Percentiles rank a stretch among this genome's conserved stretches.
Conservation (phyloP, 371 early-diverging fungal genomes). For the Rhizopus stolonifer region DNA sequence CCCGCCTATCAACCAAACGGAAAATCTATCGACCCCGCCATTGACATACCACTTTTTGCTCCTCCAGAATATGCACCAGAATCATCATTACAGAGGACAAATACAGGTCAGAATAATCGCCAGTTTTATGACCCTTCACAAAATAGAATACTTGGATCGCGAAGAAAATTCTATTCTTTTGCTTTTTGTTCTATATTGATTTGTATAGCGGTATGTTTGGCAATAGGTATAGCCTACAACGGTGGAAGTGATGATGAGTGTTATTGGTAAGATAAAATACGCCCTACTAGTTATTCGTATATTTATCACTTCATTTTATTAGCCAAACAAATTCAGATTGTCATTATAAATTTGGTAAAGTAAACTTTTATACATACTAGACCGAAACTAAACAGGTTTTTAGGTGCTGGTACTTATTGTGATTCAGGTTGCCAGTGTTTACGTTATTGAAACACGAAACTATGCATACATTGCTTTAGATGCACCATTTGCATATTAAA, state of each 20-base stretch:
- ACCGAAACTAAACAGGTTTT: not conserved
- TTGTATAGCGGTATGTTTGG: conserved; percentile 30
- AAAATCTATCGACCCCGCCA: conserved; percentile 17
- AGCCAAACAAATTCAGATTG: conserved; percentile 25
- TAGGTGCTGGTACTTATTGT: conserved; percentile 20
- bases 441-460: too few species aligned
- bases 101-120: conserved; percentile 18
- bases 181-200: conserved; percentile 35
- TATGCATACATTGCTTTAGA: too few species aligned
- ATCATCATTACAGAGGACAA: conserved; percentile 2
- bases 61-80: conserved; percentile 7
- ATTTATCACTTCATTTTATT: not conserved
- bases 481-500: too few species aligned
- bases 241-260: conserved; percentile 16
- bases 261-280: conserved; percentile 23
- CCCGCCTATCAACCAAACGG: conserved; percentile 17
- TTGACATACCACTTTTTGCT: conserved; percentile 27
- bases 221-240: conserved; percentile 29
- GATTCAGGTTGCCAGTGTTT: conserved; percentile 19
- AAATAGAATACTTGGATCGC: conserved; percentile 27
- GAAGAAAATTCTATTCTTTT: conserved; percentile 26
- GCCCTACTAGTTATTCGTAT: too few species aligned
- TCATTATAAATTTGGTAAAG: conserved; percentile 4
- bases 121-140: conserved; percentile 34
- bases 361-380: too few species aligned